Base-by-base conservation (phyloP, 2,329 filamentous ascomycete species). In the Pyrenophora teres region DNA sequence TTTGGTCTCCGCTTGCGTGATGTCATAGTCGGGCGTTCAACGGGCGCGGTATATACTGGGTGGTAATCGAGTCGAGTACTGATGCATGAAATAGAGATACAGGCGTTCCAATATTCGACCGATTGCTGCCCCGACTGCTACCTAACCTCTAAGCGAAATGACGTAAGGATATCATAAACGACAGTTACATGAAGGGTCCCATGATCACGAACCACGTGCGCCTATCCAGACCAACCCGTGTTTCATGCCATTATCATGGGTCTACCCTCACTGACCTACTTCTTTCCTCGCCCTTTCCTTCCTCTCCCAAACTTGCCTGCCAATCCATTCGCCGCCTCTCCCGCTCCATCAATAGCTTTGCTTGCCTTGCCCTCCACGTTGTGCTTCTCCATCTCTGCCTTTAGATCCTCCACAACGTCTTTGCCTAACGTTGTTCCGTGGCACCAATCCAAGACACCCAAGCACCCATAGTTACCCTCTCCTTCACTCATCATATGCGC, bases 381-480 rank as follows among this genome's bases (percentile, higher is more conserved):
- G 66, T 82, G 81, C 70, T 82, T 84, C 41, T 81, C 77, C 19
- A 80, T 80, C 69, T 86, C 82, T 25, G 78, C 78, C 43, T 77
- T 78, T 16, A 83, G 62, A 65, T 86, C 81, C 42, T 81, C 78
- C 15, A 81, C 69, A 3, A 84, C 77, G 62, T 83, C 78, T 82
- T 88, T 23, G 80, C 86, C 78, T 45, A 72, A 61, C 43, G 68
- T 77, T 48, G 68, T 78, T 32, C 63, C 60, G 54, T 68, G 62
- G 47, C 60, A 56, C 70, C 70, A 68, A 52, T 71, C 65, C 25
- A 88, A 50, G 4, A 88, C 64, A 0, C 87, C 87, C 77, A 83
- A 81, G 0, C 83, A 79, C 9, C 83, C 83, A 57, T 78, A 89
- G 54, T 88, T 88, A 0, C 84, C 84, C 12, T 74, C 70, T 0